Conservation (phyloP, 176 grass and related monocot species). For the Raddia guianensis region DNA sequence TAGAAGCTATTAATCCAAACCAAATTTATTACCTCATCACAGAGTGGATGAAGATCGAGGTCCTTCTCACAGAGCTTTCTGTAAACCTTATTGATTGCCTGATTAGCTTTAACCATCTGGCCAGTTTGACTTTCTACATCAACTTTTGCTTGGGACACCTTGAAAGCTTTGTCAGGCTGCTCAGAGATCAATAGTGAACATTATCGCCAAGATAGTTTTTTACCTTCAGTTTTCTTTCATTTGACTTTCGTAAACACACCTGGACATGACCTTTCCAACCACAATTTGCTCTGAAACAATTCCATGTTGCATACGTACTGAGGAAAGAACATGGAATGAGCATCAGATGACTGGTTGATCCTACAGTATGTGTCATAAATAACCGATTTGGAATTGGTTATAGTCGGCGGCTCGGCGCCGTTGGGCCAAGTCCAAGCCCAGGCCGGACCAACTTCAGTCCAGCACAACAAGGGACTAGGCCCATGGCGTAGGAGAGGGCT, state of each 20-base stretch:
- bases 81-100: constrained; percentile 46
- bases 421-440: too few relatives aligned
- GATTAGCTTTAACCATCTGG: constrained; percentile 25
- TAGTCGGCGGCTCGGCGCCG: too few relatives aligned
- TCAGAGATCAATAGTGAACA: constrained; percentile 13
- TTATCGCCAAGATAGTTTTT: constrained; percentile 8
- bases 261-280: constrained; percentile 65
- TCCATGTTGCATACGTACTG: constrained; percentile 62
- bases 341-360: constrained; percentile 1
- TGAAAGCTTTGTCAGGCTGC: constrained; percentile 45
- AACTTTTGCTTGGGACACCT: constrained; percentile 35
- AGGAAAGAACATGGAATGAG: constrained; percentile 37
- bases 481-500: too few relatives aligned
- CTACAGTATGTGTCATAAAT: constrained; percentile 14
- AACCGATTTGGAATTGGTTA: too few relatives aligned
- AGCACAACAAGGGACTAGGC: too few relatives aligned
- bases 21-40: constrained; percentile 56
- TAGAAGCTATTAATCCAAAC: neutral
- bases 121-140: constrained; percentile 30
- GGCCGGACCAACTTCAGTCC: too few relatives aligned
- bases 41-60: constrained; percentile 69
- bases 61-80: constrained; percentile 67
- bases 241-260: constrained; percentile 45
- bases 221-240: constrained; percentile 17
- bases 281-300: constrained; percentile 79